Percentiles rank a stretch among this genome's conserved stretches.
Conservation (phyloP, 192 early-diverging fungal genomes). For the Coemansia aciculifera region DNA sequence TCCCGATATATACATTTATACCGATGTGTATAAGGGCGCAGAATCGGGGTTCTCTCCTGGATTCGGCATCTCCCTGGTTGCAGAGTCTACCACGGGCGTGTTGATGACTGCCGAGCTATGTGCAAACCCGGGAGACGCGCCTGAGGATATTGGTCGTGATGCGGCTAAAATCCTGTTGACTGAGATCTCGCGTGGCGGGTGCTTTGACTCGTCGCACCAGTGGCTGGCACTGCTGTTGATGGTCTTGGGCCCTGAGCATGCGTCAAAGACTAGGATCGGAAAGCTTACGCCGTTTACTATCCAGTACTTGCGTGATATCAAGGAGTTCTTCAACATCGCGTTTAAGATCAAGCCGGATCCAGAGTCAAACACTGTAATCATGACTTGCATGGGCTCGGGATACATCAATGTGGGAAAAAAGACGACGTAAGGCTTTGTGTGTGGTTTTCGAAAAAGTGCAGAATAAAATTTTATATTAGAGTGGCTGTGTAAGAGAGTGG, state of each 20-base stretch:
- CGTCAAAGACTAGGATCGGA: conserved; percentile 84
- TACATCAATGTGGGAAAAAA: conserved; percentile 92
- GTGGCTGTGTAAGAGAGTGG: conserved; percentile 39
- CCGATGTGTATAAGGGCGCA: conserved; percentile 95
- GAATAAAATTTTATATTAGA: conserved; percentile 9
- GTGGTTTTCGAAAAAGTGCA: neutral
- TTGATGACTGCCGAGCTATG: conserved; percentile 86
- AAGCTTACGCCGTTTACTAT: conserved; percentile 87
- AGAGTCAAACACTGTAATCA: conserved; percentile 65
- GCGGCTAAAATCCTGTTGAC: conserved; percentile 76
- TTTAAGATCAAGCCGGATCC: conserved; percentile 90
- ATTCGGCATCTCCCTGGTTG: conserved; percentile 88
- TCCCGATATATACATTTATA: conserved; percentile 96
- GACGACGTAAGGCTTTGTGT: conserved; percentile 42
- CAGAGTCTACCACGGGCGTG: conserved; percentile 83
- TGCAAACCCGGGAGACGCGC: conserved; percentile 75
- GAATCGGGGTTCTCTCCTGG: conserved; percentile 92
- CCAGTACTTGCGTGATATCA: conserved; percentile 89
- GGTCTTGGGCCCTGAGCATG: conserved; percentile 90
- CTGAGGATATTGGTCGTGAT: conserved; percentile 85
- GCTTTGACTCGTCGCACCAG: conserved; percentile 86
- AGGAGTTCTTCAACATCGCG: conserved; percentile 83
- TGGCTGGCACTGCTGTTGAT: conserved; percentile 86
- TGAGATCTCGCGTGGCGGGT: conserved; percentile 87
- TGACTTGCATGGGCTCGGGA: conserved; percentile 88